A percentile compares a stretch with the other conserved stretches of the same genome.
These are phyloP conservation scores for Chlorencoelia australis DNA, from an alignment of 2,329 filamentous ascomycete species.

Conservation along the genomic window DNA sequence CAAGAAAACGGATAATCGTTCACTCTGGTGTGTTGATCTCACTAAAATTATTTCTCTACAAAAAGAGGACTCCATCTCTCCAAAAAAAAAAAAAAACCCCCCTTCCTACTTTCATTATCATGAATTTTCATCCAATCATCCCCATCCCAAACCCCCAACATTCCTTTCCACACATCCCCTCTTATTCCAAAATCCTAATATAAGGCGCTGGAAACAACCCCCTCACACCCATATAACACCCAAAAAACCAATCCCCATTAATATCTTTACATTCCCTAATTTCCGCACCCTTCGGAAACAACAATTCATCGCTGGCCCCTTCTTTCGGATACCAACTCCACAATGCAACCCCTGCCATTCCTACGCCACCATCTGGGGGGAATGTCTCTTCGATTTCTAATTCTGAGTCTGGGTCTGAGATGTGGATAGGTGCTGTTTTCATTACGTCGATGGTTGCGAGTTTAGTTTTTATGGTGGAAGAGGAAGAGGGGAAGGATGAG, in stretches of 20 bases:
- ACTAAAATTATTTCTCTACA: neutral
- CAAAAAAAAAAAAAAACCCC: neutral
- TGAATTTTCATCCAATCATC: neutral
- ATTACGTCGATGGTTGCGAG: constrained; percentile 43
- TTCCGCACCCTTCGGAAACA: constrained; percentile 76
- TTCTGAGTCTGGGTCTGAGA: constrained; percentile 16
- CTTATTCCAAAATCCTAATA: constrained; percentile 41
- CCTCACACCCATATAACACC: constrained; percentile 69
- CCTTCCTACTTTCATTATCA: neutral
- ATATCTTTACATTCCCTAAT: constrained; percentile 76
- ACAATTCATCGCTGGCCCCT: constrained; percentile 58
- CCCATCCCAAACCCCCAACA: neutral
- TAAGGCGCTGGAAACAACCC: constrained; percentile 77
- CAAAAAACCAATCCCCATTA: constrained; percentile 86
- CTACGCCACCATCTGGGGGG: constrained; percentile 68
- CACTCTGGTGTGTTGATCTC: too few relatives aligned
- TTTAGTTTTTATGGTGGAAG: too few relatives aligned
- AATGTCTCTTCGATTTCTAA: constrained; percentile 32
- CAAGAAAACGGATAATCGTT: too few relatives aligned
- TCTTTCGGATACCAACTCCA: constrained; percentile 72
- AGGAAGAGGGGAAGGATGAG: constrained; percentile 25
- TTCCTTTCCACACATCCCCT: neutral
- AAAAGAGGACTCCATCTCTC: neutral
- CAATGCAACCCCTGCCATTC: constrained; percentile 49
- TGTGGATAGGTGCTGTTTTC: constrained; percentile 27